Evolutionary conservation across 352 stramenopile species (phyloP).

Genomic region (Phytophthora multivora): DNA sequence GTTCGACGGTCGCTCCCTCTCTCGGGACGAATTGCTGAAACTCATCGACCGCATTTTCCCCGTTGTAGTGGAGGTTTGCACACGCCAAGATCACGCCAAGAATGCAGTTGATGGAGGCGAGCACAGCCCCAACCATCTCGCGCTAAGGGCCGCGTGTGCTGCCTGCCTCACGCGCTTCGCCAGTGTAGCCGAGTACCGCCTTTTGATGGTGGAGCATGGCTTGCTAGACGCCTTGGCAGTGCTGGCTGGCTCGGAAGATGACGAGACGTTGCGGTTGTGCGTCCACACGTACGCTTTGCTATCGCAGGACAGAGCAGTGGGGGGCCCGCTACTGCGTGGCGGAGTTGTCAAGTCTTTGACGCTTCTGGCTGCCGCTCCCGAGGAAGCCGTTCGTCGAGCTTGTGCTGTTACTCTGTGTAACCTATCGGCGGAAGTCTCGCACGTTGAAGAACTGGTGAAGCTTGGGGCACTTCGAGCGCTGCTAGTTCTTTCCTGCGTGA

Average conservation of each 20-base stretch:
- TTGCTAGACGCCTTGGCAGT: slow-evolving; percentile 55
- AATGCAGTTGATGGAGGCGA: not conserved
- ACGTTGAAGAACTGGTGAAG: slow-evolving; percentile 90
- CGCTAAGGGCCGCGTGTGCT: slow-evolving; percentile 51
- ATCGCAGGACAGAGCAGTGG: slow-evolving; percentile 52
- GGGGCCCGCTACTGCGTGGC: slow-evolving; percentile 50
- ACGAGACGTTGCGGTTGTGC: slow-evolving; percentile 61
- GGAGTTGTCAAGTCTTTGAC: slow-evolving; percentile 79
- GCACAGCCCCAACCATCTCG: slow-evolving; percentile 1
- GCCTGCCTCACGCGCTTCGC: slow-evolving; percentile 76
- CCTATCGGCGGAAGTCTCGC: slow-evolving; percentile 87
- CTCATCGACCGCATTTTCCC: slow-evolving; percentile 53
- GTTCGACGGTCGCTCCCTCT: slow-evolving; percentile 61
- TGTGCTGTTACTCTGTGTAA: slow-evolving; percentile 94
- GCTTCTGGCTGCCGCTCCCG: slow-evolving; percentile 63
- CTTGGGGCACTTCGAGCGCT: slow-evolving; percentile 89
- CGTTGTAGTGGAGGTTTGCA: slow-evolving; percentile 50
- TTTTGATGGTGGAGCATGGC: slow-evolving; percentile 53
- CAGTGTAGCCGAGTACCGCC: slow-evolving; percentile 56
- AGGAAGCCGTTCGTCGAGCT: slow-evolving; percentile 69
- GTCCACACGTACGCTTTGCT: slow-evolving; percentile 72
- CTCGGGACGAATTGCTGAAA: slow-evolving; percentile 37
- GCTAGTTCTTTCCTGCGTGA: slow-evolving; percentile 82
- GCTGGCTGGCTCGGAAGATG: slow-evolving; percentile 55
- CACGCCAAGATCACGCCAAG: not conserved